Base-by-base conservation (phyloP, 495 filamentous ascomycete genomes). In the Podospora fimiseda region DNA sequence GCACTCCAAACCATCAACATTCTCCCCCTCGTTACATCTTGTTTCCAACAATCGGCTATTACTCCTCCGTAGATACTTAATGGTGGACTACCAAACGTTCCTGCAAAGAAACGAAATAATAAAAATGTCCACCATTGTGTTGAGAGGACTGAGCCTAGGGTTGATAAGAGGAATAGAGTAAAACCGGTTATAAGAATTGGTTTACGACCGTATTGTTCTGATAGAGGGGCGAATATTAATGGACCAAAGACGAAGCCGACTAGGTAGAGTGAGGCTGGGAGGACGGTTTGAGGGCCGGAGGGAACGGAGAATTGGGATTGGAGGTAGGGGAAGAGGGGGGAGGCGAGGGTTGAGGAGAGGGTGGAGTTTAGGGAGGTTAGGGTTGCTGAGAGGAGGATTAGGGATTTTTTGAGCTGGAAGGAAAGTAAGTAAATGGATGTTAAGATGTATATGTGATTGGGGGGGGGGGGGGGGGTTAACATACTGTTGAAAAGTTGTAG, bases 31-130 rank as follows among this genome's bases (percentile, higher is more conserved):
- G 43, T 27, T 18, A 48, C 45, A 23, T 55, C 59, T 6, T 65
- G 56, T 1, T 33, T 16, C 38, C 58, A 95, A 73, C 94, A 77
- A 65, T 96, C 89, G 7, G 87, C 86, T 14, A 94, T 80, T 0
- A 86, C 89, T 1, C 88, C 90, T 21, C 90, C 90, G 7, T 88
- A 87, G 4, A 92, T 86, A 52, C 80, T 85, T 15, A 94, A 63
- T 53, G 92, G 91, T 8, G 89, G 87, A 39, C 79, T 81, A 2
- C 87, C 88, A 18, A 85, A 79, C 16, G 92, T 68, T 1, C 90
- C 90, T 44, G 81, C 44, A 23, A 71, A 38, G 14, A 71, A 57
- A 7, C 68, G 51, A 22, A 68, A 60, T 5, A 60, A 18, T 38
- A 71, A 16, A 14, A 71, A 61, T 1, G 30, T 39, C 9, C 51